A percentile compares a stretch with the other conserved stretches of the same genome.
These are phyloP conservation scores for Pythium oligandrum DNA, from an alignment of 352 stramenopile genomes.

Conservation along the genomic window DNA sequence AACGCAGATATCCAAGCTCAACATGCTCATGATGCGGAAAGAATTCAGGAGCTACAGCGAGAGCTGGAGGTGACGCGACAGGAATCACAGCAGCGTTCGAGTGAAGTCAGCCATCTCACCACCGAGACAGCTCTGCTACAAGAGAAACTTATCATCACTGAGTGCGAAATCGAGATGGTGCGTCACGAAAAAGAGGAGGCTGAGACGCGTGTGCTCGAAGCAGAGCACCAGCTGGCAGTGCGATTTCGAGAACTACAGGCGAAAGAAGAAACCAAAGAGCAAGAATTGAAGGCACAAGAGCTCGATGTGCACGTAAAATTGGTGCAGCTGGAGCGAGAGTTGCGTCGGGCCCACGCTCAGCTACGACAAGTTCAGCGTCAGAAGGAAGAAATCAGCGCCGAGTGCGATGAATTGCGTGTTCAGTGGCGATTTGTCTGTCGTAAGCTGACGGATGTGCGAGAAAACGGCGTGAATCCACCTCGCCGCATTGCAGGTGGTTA, in stretches of 20 bases:
- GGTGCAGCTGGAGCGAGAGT: background rate
- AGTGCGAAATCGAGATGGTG: no score
- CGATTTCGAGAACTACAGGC: conserved; percentile 1
- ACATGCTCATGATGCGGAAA: no score
- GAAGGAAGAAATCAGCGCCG: conserved; percentile 17
- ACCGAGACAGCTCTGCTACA: no score
- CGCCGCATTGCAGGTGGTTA: conserved; percentile 33
- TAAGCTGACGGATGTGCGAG: conserved; percentile 29
- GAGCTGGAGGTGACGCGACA: no score
- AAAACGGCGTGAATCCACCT: conserved; percentile 25
- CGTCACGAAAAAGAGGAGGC: background rate
- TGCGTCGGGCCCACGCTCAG: no score
- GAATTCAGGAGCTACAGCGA: no score
- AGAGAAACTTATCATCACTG: no score
- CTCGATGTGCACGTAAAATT: conserved; percentile 1
- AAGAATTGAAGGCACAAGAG: background rate
- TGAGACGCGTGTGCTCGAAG: conserved; percentile 1
- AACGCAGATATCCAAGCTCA: no score
- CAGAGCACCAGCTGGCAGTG: background rate
- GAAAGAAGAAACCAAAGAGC: conserved; percentile 5
- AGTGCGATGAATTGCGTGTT: conserved; percentile 28
- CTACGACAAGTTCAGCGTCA: conserved; percentile 7
- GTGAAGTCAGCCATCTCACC: no score
- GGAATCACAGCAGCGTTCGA: no score
- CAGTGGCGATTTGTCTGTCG: conserved; percentile 28